Conservation (phyloP, 495 filamentous ascomycete genomes). For the Penicillium alfredii region DNA sequence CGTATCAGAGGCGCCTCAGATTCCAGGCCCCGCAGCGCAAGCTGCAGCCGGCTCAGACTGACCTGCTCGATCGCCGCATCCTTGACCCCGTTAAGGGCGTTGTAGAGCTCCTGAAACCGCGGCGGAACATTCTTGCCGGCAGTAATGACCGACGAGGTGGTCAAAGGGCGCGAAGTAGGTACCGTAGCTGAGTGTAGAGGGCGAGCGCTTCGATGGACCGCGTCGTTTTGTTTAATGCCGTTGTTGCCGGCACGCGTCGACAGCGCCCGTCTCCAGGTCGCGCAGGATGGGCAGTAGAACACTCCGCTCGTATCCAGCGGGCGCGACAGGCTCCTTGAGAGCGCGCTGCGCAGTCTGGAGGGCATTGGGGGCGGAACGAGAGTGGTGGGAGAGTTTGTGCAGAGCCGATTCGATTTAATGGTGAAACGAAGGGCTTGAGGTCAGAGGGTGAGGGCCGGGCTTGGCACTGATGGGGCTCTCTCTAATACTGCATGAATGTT, state of each 20-base stretch:
- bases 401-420: conserved; percentile 2
- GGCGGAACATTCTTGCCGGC: conserved; percentile 31
- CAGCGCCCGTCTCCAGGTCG: conserved; percentile 29
- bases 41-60: conserved; percentile 68
- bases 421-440: conserved; percentile 11
- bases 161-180: conserved; percentile 8
- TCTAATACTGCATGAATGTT: too few species aligned
- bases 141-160: conserved; percentile 24
- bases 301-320: conserved; percentile 16
- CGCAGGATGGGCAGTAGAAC: conserved; percentile 38
- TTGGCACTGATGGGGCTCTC: conserved; percentile 16
- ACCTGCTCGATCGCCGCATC: conserved; percentile 57
- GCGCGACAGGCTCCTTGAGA: conserved; percentile 33
- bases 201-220: conserved; percentile 6
- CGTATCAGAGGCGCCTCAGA: conserved; percentile 60
- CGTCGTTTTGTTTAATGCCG: conserved; percentile 6
- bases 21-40: conserved; percentile 73
- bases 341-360: conserved; percentile 35
- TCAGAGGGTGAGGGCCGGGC: conserved; percentile 18
- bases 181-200: conserved; percentile 2
- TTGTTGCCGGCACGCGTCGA: conserved; percentile 24
- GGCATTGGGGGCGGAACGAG: conserved; percentile 28
- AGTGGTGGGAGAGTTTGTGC: conserved; percentile 8
- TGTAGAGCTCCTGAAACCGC: conserved; percentile 49
- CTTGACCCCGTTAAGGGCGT: conserved; percentile 56